These are phyloP conservation scores for Solanum medicagineum DNA, from an alignment of 257 asterid species.

Conservation along the genomic window DNA sequence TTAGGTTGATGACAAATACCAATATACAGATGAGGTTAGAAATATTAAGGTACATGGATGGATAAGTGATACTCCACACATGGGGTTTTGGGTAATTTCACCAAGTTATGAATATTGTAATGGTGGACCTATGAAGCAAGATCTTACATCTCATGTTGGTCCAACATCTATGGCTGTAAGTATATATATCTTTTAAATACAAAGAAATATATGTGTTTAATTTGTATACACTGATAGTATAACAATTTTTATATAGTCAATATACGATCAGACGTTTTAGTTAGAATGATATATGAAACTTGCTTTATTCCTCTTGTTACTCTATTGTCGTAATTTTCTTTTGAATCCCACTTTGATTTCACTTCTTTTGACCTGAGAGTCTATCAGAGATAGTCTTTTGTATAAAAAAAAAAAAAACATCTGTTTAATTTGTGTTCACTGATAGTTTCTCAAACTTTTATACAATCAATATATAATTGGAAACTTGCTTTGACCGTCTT, in stretches of 20 bases:
- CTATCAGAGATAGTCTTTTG: no score
- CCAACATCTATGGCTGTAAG: slow-evolving; percentile 47
- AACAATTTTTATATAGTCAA: not conserved
- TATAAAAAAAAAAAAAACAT: no score
- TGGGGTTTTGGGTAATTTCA: slow-evolving; percentile 60
- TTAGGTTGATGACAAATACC: slow-evolving; percentile 69
- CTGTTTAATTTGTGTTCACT: no score
- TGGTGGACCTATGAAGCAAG: slow-evolving; percentile 52
- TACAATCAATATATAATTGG: no score
- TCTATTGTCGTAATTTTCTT: no score
- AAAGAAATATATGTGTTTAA: not conserved
- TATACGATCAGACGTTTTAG: fast-evolving
- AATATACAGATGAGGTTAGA: slow-evolving; percentile 41
- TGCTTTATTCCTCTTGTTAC: not conserved
- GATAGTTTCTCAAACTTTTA: no score
- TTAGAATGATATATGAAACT: not conserved
- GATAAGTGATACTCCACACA: slow-evolving; percentile 24
- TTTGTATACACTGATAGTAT: not conserved
- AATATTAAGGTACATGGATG: slow-evolving; percentile 60
- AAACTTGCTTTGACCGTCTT: no score
- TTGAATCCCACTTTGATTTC: no score
- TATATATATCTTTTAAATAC: not conserved
- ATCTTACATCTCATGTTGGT: slow-evolving; percentile 55
- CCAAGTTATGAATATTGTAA: slow-evolving; percentile 56
- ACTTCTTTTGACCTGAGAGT: no score